Percentiles rank a stretch among this genome's conserved stretches.
phyloP scores from a whole-genome alignment of 2,329 filamentous ascomycete species.

The Ceratocystis huliohia region DNA sequence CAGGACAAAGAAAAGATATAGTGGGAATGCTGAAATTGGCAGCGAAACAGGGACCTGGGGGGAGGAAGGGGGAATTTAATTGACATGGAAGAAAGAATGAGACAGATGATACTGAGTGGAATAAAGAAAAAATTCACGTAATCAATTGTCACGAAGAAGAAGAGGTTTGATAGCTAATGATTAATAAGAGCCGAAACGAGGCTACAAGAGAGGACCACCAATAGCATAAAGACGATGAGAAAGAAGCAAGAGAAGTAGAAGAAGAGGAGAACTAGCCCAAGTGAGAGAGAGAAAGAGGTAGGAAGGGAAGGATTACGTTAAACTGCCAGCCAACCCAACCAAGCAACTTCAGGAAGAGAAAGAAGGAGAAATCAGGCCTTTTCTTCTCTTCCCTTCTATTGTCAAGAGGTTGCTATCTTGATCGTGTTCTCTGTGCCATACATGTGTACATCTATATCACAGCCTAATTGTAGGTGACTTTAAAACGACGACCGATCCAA shows the following conservation, averaged over 20 bases:
- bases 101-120: background rate
- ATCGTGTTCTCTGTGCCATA: too few species aligned
- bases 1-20: background rate
- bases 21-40: constrained; percentile 4
- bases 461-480: too few species aligned
- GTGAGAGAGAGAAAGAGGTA: background rate
- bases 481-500: too few species aligned
- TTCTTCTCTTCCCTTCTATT: too few species aligned
- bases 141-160: background rate
- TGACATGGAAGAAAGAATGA: background rate
- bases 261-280: background rate
- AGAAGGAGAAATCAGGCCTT: background rate
- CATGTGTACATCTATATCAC: too few species aligned
- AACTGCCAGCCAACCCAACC: background rate
- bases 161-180: background rate
- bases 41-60: background rate
- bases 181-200: background rate
- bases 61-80: background rate
- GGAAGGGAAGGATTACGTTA: background rate
- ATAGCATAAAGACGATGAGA: background rate
- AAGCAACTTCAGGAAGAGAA: background rate
- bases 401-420: too few species aligned
- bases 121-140: background rate
- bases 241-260: background rate
- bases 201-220: background rate